Base-by-base conservation (phyloP, 164 flowering plant species). In the Euptelea pleiosperma region DNA sequence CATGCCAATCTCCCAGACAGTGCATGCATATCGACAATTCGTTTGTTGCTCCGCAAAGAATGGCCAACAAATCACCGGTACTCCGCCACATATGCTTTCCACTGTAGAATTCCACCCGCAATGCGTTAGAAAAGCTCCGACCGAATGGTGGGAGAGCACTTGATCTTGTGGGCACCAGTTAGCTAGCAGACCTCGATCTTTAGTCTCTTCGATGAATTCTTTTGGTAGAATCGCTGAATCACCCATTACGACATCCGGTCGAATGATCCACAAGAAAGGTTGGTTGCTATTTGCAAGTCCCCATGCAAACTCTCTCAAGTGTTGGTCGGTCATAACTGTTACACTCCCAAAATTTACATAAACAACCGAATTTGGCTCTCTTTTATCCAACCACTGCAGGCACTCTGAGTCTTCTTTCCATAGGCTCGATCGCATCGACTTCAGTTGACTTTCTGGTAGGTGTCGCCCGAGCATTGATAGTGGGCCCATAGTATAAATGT, bases 311-410 rank as follows among this genome's bases (percentile, higher is more conserved):
- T 76, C 80, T 3, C 9, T 25, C 28, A 76, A 30, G 5, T 73
- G 67, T n/a, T 64, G 55, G 2, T 44, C 42, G 1, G 65, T 34
- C 70, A 76, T 64, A 5, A n/a, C n/a, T n/a, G n/a, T n/a, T n/a
- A n/a, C n/a, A n/a, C n/a, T n/a, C n/a, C n/a, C n/a, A n/a, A n/a
- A 65, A 41, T 66, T 73, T 7, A 73, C 71, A 40, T 69, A 73
- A 3, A 73, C 26, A 3, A 73, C 77, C 0, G 77, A 69, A 4
- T 39, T 35, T 2, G 46, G 54, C 10, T 60, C 53, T 30, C 40
- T 57, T 3, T 28, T 3, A 45, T 63, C 74, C 7, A 66, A 56
- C 77, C 74, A 73, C 4, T 65, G 67, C 1, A 69, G 37, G n/a
- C 58, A 52, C n/a, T 21, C 30, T 0, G 58, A 7, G 12, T 73